phyloP scores from a whole-genome alignment of 345 rosid species.

The Microthlaspi erraticum region DNA sequence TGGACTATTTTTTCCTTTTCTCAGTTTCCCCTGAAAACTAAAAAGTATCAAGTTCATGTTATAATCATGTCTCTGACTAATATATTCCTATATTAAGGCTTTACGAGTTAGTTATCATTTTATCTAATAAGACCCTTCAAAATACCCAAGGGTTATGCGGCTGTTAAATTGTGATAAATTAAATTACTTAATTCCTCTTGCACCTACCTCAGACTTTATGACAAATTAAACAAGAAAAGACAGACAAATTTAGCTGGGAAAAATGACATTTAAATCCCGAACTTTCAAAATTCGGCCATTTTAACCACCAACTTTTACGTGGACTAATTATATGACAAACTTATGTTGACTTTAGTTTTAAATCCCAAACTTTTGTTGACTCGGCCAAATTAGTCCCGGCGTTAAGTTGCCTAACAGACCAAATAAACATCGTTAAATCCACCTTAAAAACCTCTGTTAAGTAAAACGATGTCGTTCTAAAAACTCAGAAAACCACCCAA shows the following conservation, averaged over 20 bases:
- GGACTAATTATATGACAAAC: neutral
- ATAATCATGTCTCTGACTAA: constrained; percentile 10
- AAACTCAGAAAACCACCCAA: too few species aligned
- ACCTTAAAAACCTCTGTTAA: too few species aligned
- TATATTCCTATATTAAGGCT: neutral
- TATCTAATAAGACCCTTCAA: constrained; percentile 23
- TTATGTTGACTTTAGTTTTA: neutral
- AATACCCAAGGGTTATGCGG: constrained; percentile 21
- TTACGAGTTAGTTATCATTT: neutral
- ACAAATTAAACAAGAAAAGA: neutral
- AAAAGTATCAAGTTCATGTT: constrained; percentile 11
- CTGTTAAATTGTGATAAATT: neutral
- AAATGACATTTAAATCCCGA: too few species aligned
- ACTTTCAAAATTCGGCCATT: too few species aligned
- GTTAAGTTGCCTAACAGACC: neutral
- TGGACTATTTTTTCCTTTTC: neutral
- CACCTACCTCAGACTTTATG: neutral
- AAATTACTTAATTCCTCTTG: neutral
- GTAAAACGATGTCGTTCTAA: too few species aligned
- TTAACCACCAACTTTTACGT: neutral
- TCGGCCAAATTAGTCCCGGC: neutral
- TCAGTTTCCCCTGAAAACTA: neutral
- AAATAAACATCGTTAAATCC: neutral
- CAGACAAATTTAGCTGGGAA: constrained; percentile 24
- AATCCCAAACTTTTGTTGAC: neutral